Evolutionary conservation across 306 rosid genomes (phyloP), one percentile per base, ranked within the genome.

Genomic region (Sophora flavescens): DNA sequence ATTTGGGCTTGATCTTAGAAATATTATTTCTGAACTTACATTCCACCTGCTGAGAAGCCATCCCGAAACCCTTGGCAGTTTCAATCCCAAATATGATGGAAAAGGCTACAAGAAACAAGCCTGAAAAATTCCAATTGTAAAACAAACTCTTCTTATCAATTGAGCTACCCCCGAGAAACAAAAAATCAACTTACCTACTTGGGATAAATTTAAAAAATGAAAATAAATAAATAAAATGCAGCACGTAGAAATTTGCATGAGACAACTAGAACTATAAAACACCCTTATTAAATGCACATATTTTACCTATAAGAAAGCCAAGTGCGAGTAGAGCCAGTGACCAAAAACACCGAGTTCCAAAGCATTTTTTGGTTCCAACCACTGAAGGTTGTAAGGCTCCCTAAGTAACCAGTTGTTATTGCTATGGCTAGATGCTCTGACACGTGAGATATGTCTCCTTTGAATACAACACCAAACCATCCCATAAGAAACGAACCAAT

Each of bases 331-430:
- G 58, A 90, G 84, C 97, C 93, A 90, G 35, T 78, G 93, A 61
- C 96, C 95, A 0, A 83, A 72, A 67, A 72, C 85, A 77, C 85
- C 81, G 72, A 94, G 96, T 44, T 94, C 91, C 71, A n/a, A n/a
- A 94, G 82, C 98, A 94, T n/a, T 94, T 75, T 85, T 86, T 94
- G 97, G 80, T 90, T 92, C 98, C 96, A 94, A 75, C 96, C 92
- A 16, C 96, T 94, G 85, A 94, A 90, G 5, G 98, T 94, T 72
- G 98, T 94, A 38, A 92, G 95, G 88, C 97, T 94, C 65, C 97
- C 97, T 67, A 94, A 80, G 83, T 86, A 94, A 78, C 98, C 98
- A 6, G 97, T 94, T 14, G 94, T 68, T 50, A 91, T 60, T 67
- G 91, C 96, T 65, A 94, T 87, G 22, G 92, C 89, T 30, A 92